These are phyloP conservation scores for Yarrowia keelungensis DNA, from an alignment of 805 yeast genomes.

Conservation along the genomic window DNA sequence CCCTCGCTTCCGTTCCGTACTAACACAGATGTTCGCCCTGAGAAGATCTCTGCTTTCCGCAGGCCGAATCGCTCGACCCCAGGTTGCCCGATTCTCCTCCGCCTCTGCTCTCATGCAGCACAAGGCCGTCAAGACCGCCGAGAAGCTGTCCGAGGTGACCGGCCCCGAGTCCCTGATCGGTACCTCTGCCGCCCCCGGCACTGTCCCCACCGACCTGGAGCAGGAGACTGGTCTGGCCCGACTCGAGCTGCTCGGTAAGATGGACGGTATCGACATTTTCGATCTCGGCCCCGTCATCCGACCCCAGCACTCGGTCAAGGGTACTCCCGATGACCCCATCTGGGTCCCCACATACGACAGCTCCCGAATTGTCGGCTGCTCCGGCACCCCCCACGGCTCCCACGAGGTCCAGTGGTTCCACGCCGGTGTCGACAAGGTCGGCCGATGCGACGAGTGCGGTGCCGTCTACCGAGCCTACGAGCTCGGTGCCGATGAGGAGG, in stretches of 20 bases:
- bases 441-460: constrained; percentile 99
- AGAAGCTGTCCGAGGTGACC: constrained; percentile 74
- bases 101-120: constrained; percentile 21
- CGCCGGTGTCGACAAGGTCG: constrained; percentile 80
- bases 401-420: constrained; percentile 92
- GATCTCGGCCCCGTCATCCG: constrained; percentile 77
- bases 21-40: constrained; percentile 38
- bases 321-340: constrained; percentile 90
- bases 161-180: constrained; percentile 83
- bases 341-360: constrained; percentile 89
- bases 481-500: constrained; percentile 39
- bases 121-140: constrained; percentile 52
- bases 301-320: constrained; percentile 77
- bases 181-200: constrained; percentile 83
- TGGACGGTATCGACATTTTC: constrained; percentile 90
- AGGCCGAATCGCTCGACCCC: constrained; percentile 39
- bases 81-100: constrained; percentile 32
- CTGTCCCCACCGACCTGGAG: constrained; percentile 90
- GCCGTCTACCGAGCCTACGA: constrained; percentile 72
- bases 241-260: constrained; percentile 89
- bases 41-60: constrained; percentile 38
- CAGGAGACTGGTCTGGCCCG: constrained; percentile 99
- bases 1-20: not conserved
- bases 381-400: constrained; percentile 91
- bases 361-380: constrained; percentile 95